phyloP scores from a whole-genome alignment of 352 stramenopile genomes.

The Globisporangium cylindrosporum region DNA sequence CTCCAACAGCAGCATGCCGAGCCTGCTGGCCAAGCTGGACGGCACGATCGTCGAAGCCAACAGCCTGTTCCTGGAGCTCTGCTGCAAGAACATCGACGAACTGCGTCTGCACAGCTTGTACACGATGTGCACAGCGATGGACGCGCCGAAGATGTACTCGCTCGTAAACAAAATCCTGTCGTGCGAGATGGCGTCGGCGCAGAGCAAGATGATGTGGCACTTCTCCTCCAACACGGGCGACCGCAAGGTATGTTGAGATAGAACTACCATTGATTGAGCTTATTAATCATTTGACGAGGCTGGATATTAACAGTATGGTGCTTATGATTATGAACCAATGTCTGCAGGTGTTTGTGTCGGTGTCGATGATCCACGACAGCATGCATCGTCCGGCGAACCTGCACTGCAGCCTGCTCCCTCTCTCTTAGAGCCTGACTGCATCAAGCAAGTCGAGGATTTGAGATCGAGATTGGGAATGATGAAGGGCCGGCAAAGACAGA shows the following conservation, averaged over 20 bases:
- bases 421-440: constrained; percentile 38
- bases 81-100: constrained; percentile 78
- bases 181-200: constrained; percentile 71
- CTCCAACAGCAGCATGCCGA: constrained; percentile 74
- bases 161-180: constrained; percentile 73
- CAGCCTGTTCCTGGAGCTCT: constrained; percentile 71
- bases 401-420: constrained; percentile 73
- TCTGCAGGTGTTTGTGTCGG: constrained; percentile 70
- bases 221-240: constrained; percentile 60
- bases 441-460: background rate
- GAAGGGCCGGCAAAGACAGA: background rate
- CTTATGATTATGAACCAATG: constrained; percentile 3
- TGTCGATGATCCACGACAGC: constrained; percentile 80
- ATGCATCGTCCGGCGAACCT: constrained; percentile 74
- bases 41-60: constrained; percentile 81
- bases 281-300: background rate
- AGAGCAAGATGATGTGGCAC: constrained; percentile 87
- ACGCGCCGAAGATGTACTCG: constrained; percentile 81
- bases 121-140: constrained; percentile 73
- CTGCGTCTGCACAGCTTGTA: constrained; percentile 75
- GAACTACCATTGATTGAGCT: background rate
- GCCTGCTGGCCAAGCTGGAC: constrained; percentile 70
- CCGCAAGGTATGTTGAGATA: constrained; percentile 49
- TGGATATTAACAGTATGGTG: constrained; percentile 1
- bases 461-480: constrained; percentile 5